Evolutionary conservation across 2,329 filamentous ascomycete species (phyloP).

Genomic region (Neopestalotiopsis rosae): DNA sequence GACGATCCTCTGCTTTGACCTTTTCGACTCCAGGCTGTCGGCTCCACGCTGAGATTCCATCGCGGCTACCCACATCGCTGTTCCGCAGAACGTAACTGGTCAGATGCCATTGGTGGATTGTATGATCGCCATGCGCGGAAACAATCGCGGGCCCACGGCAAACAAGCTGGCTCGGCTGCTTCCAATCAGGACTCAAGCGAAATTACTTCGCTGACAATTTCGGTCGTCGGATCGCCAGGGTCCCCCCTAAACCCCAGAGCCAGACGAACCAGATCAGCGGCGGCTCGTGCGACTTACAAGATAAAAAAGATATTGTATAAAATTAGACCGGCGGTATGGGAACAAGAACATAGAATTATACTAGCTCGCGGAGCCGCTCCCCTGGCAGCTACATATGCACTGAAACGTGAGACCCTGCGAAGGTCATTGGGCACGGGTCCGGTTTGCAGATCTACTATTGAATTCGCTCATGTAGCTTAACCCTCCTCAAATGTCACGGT

Average conservation of each 20-base stretch:
- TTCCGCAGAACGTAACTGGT: neutral
- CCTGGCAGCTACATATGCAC: neutral
- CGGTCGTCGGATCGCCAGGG: neutral
- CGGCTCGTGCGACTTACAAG: neutral
- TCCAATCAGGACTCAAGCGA: neutral
- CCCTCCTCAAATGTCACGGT: conserved; percentile 5
- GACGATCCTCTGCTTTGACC: neutral
- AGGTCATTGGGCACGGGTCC: neutral
- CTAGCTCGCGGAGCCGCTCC: neutral
- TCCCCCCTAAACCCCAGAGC: neutral
- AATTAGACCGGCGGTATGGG: neutral
- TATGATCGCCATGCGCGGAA: neutral
- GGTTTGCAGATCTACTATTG: conserved; percentile 8
- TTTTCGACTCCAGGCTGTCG: neutral
- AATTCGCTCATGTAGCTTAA: neutral
- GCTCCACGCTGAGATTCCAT: neutral
- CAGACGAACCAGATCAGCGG: neutral
- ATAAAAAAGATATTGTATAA: neutral
- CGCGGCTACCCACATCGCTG: neutral
- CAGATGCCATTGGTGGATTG: neutral
- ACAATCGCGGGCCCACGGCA: neutral
- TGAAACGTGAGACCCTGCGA: conserved; percentile 1
- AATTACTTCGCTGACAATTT: neutral
- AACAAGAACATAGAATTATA: neutral
- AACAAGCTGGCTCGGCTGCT: neutral